A percentile compares a stretch with the other conserved stretches of the same genome.
Evolutionary conservation across 139 green algal genomes (phyloP).

Genomic region (Coccomyxa sp.): DNA sequence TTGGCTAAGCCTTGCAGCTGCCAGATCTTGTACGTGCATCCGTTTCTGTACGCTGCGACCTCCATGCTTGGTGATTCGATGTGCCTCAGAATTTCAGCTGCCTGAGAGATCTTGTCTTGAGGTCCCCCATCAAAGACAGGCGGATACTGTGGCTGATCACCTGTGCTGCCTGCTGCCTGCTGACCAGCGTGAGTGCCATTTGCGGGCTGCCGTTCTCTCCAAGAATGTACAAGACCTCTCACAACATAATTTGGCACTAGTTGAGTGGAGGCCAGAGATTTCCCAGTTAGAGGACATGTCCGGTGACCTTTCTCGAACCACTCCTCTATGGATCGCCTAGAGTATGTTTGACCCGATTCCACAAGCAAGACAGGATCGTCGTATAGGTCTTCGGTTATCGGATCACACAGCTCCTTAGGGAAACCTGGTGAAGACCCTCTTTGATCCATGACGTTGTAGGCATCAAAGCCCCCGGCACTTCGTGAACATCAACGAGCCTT

Average conservation of each 20-base stretch:
- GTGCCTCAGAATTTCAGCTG: neutral
- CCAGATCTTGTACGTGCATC: neutral
- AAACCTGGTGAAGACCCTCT: too few species aligned
- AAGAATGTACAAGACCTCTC: neutral
- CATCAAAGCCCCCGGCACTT: too few species aligned
- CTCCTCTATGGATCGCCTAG: neutral
- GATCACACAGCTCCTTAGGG: neutral
- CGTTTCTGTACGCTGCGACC: neutral
- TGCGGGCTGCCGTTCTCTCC: neutral
- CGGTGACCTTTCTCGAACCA: neutral
- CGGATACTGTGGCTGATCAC: neutral
- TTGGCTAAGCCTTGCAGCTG: neutral
- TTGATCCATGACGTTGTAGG: too few species aligned
- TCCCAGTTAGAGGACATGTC: neutral
- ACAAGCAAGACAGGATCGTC: neutral
- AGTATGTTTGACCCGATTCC: neutral
- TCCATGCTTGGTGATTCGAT: neutral
- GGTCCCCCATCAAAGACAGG: neutral
- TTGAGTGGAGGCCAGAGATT: neutral
- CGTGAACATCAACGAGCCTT: too few species aligned
- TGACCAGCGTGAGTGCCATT: neutral
- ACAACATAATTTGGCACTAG: neutral
- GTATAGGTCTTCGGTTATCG: neutral
- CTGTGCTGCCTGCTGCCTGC: neutral
- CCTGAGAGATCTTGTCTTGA: neutral